Conservation (phyloP, 73 alveolate species). For the Tetrahymena malaccensis region DNA sequence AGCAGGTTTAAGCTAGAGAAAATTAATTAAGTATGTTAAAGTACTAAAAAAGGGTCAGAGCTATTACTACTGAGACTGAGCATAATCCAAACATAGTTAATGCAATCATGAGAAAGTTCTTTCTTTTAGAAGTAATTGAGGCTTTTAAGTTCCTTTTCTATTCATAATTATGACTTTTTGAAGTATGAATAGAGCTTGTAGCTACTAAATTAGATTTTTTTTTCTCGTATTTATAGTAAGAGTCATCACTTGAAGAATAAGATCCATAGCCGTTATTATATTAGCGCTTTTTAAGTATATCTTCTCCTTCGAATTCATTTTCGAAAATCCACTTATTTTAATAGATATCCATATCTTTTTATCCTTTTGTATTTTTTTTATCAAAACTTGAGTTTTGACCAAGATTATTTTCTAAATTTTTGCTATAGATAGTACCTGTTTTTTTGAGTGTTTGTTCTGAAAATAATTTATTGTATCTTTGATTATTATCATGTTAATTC, state of each 20-base stretch:
- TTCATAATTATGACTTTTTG: neutral
- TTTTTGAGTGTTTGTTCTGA: neutral
- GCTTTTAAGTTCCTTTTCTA: neutral
- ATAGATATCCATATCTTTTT: neutral
- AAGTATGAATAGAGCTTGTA: neutral
- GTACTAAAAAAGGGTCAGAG: neutral
- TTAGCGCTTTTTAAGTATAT: neutral
- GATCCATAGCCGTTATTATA: neutral
- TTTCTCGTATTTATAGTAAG: neutral
- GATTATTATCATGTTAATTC: neutral
- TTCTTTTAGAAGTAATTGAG: neutral
- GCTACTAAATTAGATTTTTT: neutral
- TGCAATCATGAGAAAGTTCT: neutral
- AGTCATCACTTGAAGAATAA: neutral
- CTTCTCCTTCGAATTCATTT: neutral
- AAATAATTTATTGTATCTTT: neutral
- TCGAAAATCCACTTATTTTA: neutral
- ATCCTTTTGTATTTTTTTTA: neutral
- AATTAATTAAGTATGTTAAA: neutral
- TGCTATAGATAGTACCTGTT: neutral
- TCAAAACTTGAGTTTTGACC: neutral
- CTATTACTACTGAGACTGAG: neutral
- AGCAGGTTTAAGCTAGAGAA: neutral
- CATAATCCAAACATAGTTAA: neutral
- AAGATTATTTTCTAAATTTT: neutral